Conservation (phyloP, 345 rosid genomes). For the Lumnitzera littorea region DNA sequence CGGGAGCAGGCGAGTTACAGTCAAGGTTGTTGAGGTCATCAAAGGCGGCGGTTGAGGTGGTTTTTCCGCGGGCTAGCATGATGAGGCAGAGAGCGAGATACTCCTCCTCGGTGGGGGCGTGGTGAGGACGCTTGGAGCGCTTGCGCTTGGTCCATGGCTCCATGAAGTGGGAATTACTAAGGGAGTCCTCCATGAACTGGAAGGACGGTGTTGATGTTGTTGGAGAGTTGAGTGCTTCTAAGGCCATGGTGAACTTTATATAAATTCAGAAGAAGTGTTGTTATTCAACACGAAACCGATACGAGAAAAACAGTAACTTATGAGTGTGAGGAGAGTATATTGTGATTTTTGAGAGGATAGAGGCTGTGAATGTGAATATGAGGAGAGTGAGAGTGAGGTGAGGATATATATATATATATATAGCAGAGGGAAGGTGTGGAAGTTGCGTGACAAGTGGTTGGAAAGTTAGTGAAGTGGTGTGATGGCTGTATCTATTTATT, state of each 20-base stretch:
- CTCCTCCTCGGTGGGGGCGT: conserved; percentile 32
- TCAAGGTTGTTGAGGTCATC: not conserved
- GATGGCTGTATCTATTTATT: no score
- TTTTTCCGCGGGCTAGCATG: conserved; percentile 38
- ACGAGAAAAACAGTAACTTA: no score
- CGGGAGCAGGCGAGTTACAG: not conserved
- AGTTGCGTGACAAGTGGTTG: conserved; percentile 57
- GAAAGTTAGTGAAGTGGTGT: conserved; percentile 19
- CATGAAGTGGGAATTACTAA: conserved; percentile 6
- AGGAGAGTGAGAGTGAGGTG: conserved; percentile 19
- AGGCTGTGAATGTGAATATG: not conserved
- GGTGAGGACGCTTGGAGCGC: conserved; percentile 32
- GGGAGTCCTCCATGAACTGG: conserved; percentile 9
- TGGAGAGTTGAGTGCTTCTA: conserved; percentile 41
- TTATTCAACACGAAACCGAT: no score
- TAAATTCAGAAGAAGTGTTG: no score
- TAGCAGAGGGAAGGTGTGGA: conserved; percentile 18
- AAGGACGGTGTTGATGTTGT: conserved; percentile 12
- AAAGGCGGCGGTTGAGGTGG: not conserved
- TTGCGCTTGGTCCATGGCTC: conserved; percentile 35
- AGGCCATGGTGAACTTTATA: conserved; percentile 21
- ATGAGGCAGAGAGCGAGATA: conserved; percentile 44
- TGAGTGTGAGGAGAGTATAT: no score
- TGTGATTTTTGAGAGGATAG: no score
- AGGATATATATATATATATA: no score